A percentile compares a stretch with the other conserved stretches of the same genome.
phyloP scores from a whole-genome alignment of 805 yeast genomes.

The Candida manassasensis region DNA sequence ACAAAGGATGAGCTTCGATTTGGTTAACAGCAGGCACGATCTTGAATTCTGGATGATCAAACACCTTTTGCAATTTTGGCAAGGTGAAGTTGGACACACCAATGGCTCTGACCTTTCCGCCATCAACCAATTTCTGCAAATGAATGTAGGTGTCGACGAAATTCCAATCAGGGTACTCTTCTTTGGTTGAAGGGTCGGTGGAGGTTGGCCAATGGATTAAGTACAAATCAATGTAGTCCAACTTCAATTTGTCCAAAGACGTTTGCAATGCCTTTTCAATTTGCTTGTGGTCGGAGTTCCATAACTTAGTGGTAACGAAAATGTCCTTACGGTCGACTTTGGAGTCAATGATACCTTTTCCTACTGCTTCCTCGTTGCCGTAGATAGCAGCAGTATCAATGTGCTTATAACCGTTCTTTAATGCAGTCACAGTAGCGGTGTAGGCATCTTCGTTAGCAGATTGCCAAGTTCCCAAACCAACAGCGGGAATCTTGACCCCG shows the following conservation, averaged over 20 bases:
- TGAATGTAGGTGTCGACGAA: constrained; percentile 41
- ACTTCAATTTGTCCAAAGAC: constrained; percentile 57
- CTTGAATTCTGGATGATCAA: constrained; percentile 44
- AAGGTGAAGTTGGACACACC: constrained; percentile 75
- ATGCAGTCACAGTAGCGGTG: constrained; percentile 55
- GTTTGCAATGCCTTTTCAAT: constrained; percentile 51
- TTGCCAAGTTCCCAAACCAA: constrained; percentile 75
- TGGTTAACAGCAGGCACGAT: constrained; percentile 68
- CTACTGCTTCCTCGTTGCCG: constrained; percentile 62
- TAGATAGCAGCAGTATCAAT: constrained; percentile 74
- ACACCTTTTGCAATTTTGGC: constrained; percentile 38
- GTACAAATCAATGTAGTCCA: constrained; percentile 75
- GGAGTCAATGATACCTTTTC: constrained; percentile 48
- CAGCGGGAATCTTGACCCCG: constrained; percentile 58
- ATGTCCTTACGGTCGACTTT: constrained; percentile 62
- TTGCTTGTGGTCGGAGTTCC: constrained; percentile 50
- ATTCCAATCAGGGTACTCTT: constrained; percentile 20
- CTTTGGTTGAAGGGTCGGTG: constrained; percentile 34
- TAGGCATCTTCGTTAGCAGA: constrained; percentile 49
- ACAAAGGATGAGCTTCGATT: constrained; percentile 59
- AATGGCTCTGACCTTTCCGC: constrained; percentile 59
- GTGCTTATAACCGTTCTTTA: constrained; percentile 67
- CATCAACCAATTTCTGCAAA: constrained; percentile 38
- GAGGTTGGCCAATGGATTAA: constrained; percentile 76
- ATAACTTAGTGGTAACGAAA: constrained; percentile 68